Percentiles rank a stretch among this genome's conserved stretches.
Evolutionary conservation across 225 moss, liverwort and hornwort species (phyloP).

Genomic region (Rhytidiadelphus loreus): DNA sequence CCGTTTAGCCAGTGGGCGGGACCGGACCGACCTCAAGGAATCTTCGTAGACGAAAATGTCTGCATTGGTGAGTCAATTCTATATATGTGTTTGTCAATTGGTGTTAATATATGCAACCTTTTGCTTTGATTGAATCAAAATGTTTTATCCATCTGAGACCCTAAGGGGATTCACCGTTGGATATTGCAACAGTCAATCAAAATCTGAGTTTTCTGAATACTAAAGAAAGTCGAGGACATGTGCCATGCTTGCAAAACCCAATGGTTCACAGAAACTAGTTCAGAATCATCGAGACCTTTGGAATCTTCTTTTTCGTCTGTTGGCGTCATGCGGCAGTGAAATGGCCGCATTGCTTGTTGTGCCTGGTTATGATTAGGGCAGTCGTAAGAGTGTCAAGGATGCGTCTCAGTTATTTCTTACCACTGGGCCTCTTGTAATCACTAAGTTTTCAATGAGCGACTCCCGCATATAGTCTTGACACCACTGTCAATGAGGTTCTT

Average conservation of each 20-base stretch:
- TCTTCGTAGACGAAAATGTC: constrained; percentile 90
- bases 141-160: neutral
- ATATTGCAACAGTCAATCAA: neutral
- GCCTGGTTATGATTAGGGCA: neutral
- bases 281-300: neutral
- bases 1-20: constrained; percentile 79
- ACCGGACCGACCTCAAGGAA: constrained; percentile 89
- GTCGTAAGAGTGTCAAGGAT: neutral
- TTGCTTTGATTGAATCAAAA: neutral
- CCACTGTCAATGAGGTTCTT: neutral
- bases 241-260: neutral
- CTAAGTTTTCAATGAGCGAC: neutral
- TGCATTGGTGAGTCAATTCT: constrained; percentile 62
- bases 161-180: neutral
- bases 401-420: neutral
- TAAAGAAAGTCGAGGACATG: neutral
- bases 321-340: neutral
- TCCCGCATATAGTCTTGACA: neutral
- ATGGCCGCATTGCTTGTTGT: neutral
- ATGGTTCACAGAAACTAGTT: neutral
- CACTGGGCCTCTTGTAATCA: neutral
- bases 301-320: neutral
- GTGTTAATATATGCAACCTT: neutral
- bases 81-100: neutral
- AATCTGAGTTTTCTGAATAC: neutral